Base-by-base conservation (phyloP, 768 basidiomycete species). In the Wakefieldia striispora region DNA sequence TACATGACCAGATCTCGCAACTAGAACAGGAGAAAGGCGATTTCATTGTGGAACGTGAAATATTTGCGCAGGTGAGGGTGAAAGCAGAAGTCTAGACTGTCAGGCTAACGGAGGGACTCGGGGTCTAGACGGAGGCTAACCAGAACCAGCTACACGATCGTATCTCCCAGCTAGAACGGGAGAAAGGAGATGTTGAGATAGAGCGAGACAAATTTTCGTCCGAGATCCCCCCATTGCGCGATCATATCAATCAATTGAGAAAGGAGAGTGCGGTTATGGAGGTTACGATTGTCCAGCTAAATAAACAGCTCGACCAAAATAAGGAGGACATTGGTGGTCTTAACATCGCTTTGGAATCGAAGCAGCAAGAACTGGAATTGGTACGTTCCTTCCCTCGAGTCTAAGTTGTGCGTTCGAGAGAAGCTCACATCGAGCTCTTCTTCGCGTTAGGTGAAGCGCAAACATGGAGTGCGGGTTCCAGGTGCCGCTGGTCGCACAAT, bases 301-400 rank as follows among this genome's bases (percentile, higher is more conserved):
- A 75, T 53, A 90, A 88, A 69, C 76, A 85, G 58, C 74, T 79
- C 34, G 72, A 73, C 0, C 75, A 83, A 61, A 79, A 86, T 53
- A 84, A 86, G 66, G 86, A 93, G 37, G 93, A 95, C 66, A 65
- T 88, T 19, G 69, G 79, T 41, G 87, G 89, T n/a, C 70, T 95
- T 58, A 94, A 95, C 59, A 92, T 95, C 31, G 94, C 93, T 0
- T 70, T 97, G 46, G 91, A 95, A 67, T 85, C 91, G 21, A 97
- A 97, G 70, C 94, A 97, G 61, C 92, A 95, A 66, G 94, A 95
- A 66, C 72, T 97, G 34, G 92, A 95, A 64, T 63, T 95, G 67
- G 94, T 97, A 51, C 45, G 81, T 75, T 37, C 24, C 17, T 47
- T 59, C 35, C 13, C 34, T 26, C n/a, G n/a, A n/a, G n/a, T n/a